These are phyloP conservation scores for Cucumis cinereus DNA, from an alignment of 306 rosid species.

Conservation along the genomic window DNA sequence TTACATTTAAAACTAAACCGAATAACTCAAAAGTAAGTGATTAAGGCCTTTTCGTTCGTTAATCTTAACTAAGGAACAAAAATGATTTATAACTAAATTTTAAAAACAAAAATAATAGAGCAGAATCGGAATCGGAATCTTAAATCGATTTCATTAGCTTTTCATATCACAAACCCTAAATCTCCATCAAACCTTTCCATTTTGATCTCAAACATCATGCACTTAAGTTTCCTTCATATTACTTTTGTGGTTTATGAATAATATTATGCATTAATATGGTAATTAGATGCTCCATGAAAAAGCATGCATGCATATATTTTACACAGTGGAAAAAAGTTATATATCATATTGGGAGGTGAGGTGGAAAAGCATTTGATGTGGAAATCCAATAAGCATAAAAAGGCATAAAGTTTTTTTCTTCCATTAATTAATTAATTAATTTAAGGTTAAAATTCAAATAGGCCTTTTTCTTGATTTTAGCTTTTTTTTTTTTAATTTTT, in stretches of 20 bases:
- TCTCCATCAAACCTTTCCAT: not conserved
- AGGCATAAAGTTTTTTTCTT: not conserved
- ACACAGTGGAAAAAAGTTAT: not conserved
- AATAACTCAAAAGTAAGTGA: too few species aligned
- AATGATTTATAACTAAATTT: too few species aligned
- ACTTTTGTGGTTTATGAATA: not conserved
- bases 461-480: not conserved
- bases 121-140: too few species aligned
- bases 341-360: not conserved
- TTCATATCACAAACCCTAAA: not conserved
- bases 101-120: too few species aligned
- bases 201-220: not conserved
- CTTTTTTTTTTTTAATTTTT: not conserved
- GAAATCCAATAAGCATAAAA: not conserved
- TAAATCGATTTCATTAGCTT: not conserved
- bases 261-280: not conserved
- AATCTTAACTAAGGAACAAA: too few species aligned
- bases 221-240: not conserved
- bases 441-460: not conserved
- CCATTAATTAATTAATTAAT: too few species aligned
- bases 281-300: not conserved
- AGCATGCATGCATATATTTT: not conserved
- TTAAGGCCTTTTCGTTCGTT: too few species aligned
- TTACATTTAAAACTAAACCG: too few species aligned
- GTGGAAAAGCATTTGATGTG: not conserved